These are phyloP conservation scores for Artemisia annua DNA, from an alignment of 129 eudicot genomes.

Conservation along the genomic window DNA sequence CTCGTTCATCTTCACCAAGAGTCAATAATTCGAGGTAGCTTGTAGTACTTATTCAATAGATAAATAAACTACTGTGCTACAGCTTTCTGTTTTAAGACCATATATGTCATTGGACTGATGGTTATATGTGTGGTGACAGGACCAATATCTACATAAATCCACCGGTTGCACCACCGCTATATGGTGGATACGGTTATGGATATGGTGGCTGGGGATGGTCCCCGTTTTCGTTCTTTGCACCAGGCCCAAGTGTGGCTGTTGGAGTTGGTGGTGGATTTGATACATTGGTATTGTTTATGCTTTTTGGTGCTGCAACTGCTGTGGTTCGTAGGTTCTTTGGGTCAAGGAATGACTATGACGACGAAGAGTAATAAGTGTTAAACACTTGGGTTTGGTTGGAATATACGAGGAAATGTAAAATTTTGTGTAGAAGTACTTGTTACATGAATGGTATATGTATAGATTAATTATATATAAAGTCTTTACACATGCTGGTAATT, in stretches of 20 bases:
- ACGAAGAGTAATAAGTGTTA: conserved; percentile 42
- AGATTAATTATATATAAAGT: neutral
- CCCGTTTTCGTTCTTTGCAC: conserved; percentile 90
- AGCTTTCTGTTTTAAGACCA: neutral
- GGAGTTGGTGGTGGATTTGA: conserved; percentile 97
- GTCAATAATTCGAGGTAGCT: conserved; percentile 78
- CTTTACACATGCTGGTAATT: neutral
- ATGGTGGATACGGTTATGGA: conserved; percentile 90
- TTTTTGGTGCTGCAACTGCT: conserved; percentile 81
- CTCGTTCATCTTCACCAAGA: conserved; percentile 79
- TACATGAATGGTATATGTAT: conserved; percentile 15
- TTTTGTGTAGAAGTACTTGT: conserved; percentile 11
- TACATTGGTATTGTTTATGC: conserved; percentile 56
- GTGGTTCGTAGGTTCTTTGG: conserved; percentile 67
- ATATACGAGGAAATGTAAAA: neutral
- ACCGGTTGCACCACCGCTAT: conserved; percentile 80
- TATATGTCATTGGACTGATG: neutral
- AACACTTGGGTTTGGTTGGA: neutral
- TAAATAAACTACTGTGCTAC: neutral
- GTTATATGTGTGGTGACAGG: conserved; percentile 40
- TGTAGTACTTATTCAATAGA: neutral
- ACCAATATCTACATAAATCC: conserved; percentile 85
- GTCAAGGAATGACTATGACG: conserved; percentile 61
- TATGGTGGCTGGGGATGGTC: conserved; percentile 88
- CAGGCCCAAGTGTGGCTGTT: conserved; percentile 85